A percentile compares a stretch with the other conserved stretches of the same genome.
phyloP scores from a whole-genome alignment of 371 early-diverging fungal species.

The Batkoa obscura region DNA sequence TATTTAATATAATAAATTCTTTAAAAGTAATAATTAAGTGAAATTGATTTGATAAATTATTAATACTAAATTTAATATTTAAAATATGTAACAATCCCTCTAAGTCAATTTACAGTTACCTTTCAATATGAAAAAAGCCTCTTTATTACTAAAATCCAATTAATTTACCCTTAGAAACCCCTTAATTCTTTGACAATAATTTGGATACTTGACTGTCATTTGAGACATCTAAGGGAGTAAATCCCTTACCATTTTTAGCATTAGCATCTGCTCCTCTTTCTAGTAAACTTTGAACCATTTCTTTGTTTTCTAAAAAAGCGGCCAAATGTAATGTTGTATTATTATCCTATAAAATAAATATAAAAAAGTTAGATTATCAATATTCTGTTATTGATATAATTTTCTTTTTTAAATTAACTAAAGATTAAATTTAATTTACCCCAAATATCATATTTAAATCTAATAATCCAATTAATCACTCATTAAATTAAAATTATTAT shows the following conservation, averaged over 20 bases:
- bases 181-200: not conserved
- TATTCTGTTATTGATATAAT: not conserved
- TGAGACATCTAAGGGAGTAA: constrained; percentile 19
- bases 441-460: constrained; percentile 28
- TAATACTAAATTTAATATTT: too few relatives aligned
- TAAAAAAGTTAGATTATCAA: not conserved
- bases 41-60: too few relatives aligned
- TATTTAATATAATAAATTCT: too few relatives aligned
- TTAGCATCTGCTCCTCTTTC: constrained; percentile 22
- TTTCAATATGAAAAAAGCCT: too few relatives aligned
- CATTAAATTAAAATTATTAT: not conserved
- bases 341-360: constrained; percentile 8
- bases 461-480: not conserved
- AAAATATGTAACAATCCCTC: too few relatives aligned
- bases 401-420: not conserved
- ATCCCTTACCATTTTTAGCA: constrained; percentile 23
- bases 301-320: constrained; percentile 22
- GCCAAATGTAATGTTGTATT: constrained; percentile 33
- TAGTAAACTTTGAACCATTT: constrained; percentile 23
- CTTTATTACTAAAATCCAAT: too few relatives aligned
- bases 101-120: too few relatives aligned
- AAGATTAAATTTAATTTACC: constrained; percentile 9
- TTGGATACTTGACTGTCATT: not conserved
- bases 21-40: too few relatives aligned
- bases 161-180: too few relatives aligned